Evolutionary conservation across 371 early-diverging fungal species (phyloP), one percentile per base, ranked within the genome.

Genomic region (Syncephalastrum sp.): DNA sequence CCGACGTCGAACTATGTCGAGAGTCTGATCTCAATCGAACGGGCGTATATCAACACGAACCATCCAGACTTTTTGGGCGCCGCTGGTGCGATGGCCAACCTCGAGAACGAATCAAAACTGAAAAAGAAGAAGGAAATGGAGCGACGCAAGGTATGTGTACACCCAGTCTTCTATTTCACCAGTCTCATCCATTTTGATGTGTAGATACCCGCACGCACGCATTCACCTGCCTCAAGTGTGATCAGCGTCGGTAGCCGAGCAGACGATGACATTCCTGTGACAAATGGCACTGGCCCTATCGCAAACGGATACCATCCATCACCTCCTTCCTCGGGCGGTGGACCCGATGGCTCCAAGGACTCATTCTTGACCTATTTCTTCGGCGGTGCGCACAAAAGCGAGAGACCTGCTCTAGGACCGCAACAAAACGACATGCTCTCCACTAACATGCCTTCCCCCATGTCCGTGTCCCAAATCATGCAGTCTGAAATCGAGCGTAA

Each of bases 51-150:
- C 66, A 94, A 93, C 64, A 96, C 96, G 50, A 92, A 91, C 68
- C 95, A 96, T 69, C 94, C 95, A 4, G 95, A 96, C 64, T 95
- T 95, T 68, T 80, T 91, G 54, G 91, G 94, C 47, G 92, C 86
- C 0, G 87, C 86, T 1, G 91, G 91, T n/a, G 91, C 93, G 19
- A 83, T 92, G 81, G 72, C 81, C 15, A 77, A 75, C 7, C 48
- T 88, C 10, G 82, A 84, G 56, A 74, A 60, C 10, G 79, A 76
- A 43, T 70, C 74, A 7, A 79, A 75, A 49, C 77, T 74, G 65
- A 83, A 84, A 57, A 79, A 79, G 63, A 75, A 70, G 52, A 33
- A 33, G 38, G 38, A 33, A 10, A 54, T 52, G 21, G 72, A 70
- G 17, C 43, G 45, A 25, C 54, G 70, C 38, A 62, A 55, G 55